phyloP scores from a whole-genome alignment of 2,329 filamentous ascomycete species.

The Cryphonectria japonica region DNA sequence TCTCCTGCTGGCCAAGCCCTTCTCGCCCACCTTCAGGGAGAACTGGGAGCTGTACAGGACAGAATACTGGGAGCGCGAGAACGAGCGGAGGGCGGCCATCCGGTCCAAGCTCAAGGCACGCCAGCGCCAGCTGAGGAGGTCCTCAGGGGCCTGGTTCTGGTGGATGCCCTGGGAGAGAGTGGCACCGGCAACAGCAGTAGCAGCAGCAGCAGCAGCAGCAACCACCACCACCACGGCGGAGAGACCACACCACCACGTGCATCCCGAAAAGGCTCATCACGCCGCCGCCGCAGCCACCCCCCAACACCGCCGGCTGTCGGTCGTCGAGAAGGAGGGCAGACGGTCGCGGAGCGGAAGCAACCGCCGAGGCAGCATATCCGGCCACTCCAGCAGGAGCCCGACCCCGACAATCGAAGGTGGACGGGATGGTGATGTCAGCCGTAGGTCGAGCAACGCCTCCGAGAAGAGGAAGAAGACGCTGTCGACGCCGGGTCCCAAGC shows the following conservation, averaged over 20 bases:
- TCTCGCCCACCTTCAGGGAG: conserved; percentile 90
- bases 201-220: too few relatives aligned
- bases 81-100: conserved; percentile 79
- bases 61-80: conserved; percentile 97
- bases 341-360: conserved; percentile 56
- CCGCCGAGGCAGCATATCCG: conserved; percentile 54
- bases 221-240: conserved; percentile 30
- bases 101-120: conserved; percentile 70
- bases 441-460: conserved; percentile 52
- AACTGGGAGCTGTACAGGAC: conserved; percentile 95
- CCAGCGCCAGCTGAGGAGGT: conserved; percentile 68
- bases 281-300: conserved; percentile 8
- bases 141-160: conserved; percentile 78
- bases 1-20: conserved; percentile 88
- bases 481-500: conserved; percentile 35
- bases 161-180: conserved; percentile 74
- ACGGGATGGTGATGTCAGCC: conserved; percentile 45
- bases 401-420: conserved; percentile 51
- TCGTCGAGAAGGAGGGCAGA: conserved; percentile 51
- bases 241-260: conserved; percentile 38
- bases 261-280: conserved; percentile 42
- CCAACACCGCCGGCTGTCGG: conserved; percentile 46
- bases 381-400: conserved; percentile 52
- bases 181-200: conserved; percentile 41
- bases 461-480: conserved; percentile 58